Evolutionary conservation across 2,329 filamentous ascomycete species (phyloP), one percentile per base, ranked within the genome.

Genomic region (Penicillium sp.): DNA sequence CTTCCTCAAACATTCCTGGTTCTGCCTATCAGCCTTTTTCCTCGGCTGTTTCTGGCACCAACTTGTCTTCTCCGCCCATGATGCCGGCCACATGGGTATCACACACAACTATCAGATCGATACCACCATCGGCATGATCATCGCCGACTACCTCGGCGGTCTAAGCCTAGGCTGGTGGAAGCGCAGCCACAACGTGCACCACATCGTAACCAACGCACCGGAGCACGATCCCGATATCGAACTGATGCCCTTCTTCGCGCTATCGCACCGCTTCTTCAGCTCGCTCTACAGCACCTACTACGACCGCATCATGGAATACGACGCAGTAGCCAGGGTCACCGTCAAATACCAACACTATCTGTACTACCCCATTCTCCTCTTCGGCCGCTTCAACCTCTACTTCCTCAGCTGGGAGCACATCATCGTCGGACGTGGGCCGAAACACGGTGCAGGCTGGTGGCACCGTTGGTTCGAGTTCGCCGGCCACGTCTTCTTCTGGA

Each of bases 81-180:
- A 97, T 78, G 90, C 92, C 22, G 91, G 90, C 2, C 93, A 97
- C 74, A 95, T 96, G 88, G 93, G 90, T 63, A 96, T 97, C 64
- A 97, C 93, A 1, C 93, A 97, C 74, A 80, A 87, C 70, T 97
- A 91, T 69, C 85, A 88, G 45, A 75, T 84, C 33, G 94, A 97
- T 73, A 88, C 87, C 2, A 79, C 87, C 48, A 90, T 97, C 58
- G 92, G 91, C 48, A 96, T 97, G 69, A 76, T 94, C 62, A 88
- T 97, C 67, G 91, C 91, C 46, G 88, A 95, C 70, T 96, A 88
- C 64, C 77, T 93, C 28, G 93, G 93, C 35, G 93, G 94, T 0
- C 77, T 97, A 22, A 95, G 90, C 14, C 76, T 96, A 44, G 90
- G 93, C 45, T 97, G 93, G 93, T 97, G 93, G 93, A 97, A 97